Evolutionary conservation across 225 moss, liverwort and hornwort genomes (phyloP).

Genomic region (Bryoerythrophyllum caledonicum): DNA sequence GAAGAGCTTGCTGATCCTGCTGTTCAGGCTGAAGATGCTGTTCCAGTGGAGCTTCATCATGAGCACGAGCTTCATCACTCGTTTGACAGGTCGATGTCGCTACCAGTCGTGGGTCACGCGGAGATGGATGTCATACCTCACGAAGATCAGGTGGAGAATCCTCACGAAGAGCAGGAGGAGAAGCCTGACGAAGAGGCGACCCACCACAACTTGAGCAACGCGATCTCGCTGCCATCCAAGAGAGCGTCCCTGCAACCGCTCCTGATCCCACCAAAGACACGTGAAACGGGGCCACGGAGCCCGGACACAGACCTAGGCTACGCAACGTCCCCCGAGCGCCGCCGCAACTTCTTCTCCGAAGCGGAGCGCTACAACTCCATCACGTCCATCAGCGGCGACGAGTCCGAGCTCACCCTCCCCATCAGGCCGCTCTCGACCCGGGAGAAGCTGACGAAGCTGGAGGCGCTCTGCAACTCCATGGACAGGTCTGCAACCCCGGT

Average conservation of each 20-base stretch:
- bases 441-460: constrained; percentile 47
- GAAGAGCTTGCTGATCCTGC: constrained; percentile 25
- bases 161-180: constrained; percentile 25
- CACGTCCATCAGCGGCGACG: constrained; percentile 49
- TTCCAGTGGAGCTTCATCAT: constrained; percentile 12
- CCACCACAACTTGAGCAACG: constrained; percentile 16
- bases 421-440: constrained; percentile 27
- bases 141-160: constrained; percentile 24
- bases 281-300: constrained; percentile 37
- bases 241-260: constrained; percentile 24
- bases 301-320: constrained; percentile 59
- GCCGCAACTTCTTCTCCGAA: constrained; percentile 26
- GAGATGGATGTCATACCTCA: constrained; percentile 16
- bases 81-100: constrained; percentile 46
- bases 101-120: constrained; percentile 37
- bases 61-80: constrained; percentile 6
- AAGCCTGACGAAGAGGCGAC: background rate
- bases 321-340: constrained; percentile 42
- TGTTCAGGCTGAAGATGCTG: constrained; percentile 9
- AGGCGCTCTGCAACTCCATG: constrained; percentile 41
- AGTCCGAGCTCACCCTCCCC: constrained; percentile 38
- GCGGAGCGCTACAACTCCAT: constrained; percentile 45
- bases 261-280: constrained; percentile 29
- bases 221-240: constrained; percentile 44
- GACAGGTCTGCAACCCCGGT: background rate